Evolutionary conservation across 2,329 filamentous ascomycete species (phyloP), one percentile per base, ranked within the genome.

Genomic region (Pseudocercospora vitis): DNA sequence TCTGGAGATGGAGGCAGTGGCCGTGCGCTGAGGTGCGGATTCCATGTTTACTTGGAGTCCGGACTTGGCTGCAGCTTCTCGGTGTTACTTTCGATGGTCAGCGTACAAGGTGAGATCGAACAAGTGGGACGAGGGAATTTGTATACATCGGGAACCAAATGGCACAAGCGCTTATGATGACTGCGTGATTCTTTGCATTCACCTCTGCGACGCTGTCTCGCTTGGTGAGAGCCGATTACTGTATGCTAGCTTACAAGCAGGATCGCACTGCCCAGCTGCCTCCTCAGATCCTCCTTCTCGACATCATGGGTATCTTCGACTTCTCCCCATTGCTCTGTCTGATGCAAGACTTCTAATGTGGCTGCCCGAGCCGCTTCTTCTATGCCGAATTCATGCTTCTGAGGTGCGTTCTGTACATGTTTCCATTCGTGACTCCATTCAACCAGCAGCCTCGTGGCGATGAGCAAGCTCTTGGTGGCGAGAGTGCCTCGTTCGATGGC

Each of bases 231-330:
- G 26, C 26, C 11, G 26, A n/a, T 29, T 11, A 29, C 37, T 42
- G 19, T 42, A 26, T 21, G 24, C 47, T 56, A 70, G 50, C 64
- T 67, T 7, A 96, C 87, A 46, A 97, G 74, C 66, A 97, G 69
- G 12, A 96, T 80, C 8, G 90, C 88, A 69, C 90, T 95, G 11
- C 92, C 94, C 55, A 97, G 75, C 74, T 97, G 94, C 65, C 92
- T 81, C 68, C 84, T 82, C 61, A 97, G 64, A 72, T 99, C 94
- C 72, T 95, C 92, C 71, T 86, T 88, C 65, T 95, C 88, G 1
- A 99, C 94, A 76, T 99, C 94, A 73, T 99, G 94, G 23, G 91
- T 96, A 73, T 99, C 91, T 71, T 99, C 94, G 0, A 99, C 94
- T 77, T 96, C 91, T 7, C 94, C 94, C 92, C 94, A 97, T 73